Evolutionary conservation across 768 basidiomycete species (phyloP).

Genomic region (Russula ochroleuca): DNA sequence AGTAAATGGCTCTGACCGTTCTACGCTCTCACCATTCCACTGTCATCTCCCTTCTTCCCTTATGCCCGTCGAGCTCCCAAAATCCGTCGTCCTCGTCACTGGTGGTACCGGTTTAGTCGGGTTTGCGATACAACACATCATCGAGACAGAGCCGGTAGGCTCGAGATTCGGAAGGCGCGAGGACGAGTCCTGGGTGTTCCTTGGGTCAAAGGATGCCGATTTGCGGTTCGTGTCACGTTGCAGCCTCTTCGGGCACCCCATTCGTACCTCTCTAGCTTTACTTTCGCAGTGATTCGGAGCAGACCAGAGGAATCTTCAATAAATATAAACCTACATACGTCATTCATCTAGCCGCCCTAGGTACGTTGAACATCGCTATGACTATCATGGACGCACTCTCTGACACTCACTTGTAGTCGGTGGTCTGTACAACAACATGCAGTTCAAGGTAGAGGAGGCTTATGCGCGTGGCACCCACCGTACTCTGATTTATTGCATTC

Average conservation of each 20-base stretch:
- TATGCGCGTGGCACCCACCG: background rate
- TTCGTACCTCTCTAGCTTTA: background rate
- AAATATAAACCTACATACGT: conserved; percentile 95
- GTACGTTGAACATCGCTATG: conserved; percentile 41
- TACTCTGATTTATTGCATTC: background rate
- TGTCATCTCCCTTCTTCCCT: background rate
- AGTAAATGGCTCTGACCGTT: background rate
- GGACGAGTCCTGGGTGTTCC: conserved; percentile 86
- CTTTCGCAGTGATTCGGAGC: conserved; percentile 54
- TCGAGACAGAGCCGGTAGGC: conserved; percentile 72
- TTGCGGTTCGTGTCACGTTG: conserved; percentile 53
- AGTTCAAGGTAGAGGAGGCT: conserved; percentile 63
- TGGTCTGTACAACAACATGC: conserved; percentile 94
- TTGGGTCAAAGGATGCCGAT: conserved; percentile 75
- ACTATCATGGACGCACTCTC: background rate
- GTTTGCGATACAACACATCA: conserved; percentile 71
- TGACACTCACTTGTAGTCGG: conserved; percentile 54
- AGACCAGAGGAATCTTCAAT: conserved; percentile 71
- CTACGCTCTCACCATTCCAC: no score
- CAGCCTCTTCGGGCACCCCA: background rate
- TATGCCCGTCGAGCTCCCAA: conserved; percentile 8
- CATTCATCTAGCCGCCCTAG: conserved; percentile 92
- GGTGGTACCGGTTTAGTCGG: conserved; percentile 87
- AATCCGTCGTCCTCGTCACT: conserved; percentile 65
- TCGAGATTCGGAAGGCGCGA: conserved; percentile 71